Evolutionary conservation across 2,329 filamentous ascomycete species (phyloP), one percentile per base, ranked within the genome.

Genomic region (Hirsutella thompsonii): DNA sequence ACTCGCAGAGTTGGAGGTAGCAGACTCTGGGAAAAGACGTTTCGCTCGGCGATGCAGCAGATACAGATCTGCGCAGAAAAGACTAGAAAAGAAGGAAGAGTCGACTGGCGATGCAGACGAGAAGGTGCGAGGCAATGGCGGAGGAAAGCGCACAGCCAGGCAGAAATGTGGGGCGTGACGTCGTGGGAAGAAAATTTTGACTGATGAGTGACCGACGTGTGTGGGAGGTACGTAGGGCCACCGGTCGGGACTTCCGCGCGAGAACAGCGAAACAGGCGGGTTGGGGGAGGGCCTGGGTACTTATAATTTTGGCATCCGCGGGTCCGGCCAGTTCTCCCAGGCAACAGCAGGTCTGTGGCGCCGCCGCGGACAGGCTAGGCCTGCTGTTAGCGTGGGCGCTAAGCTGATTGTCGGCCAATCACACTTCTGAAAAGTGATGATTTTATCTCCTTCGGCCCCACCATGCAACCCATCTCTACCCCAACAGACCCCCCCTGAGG

Each of bases 161-260:
- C 40, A 39, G 43, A 43, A 52, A 50, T 47, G 56, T 53, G 56
- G 54, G 56, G 50, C 52, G 55, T 55, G 56, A 56, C 54, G 54
- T 57, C 50, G 50, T 51, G 39, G 46, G 46, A 45, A 39, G 53
- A 54, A 50, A 52, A 57, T 52, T 54, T 55, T 58, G 49, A 10
- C 11, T 18, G 14, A 4, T 21, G 53, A 44, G 51, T 58, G 63
- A 62, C 66, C 67, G 55, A 69, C 64, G 65, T 57, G 58, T 57
- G 58, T 58, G 61, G 62, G 56, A 60, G 60, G 58, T 69, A 67
- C 67, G 66, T 64, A 69, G 56, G 68, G 68, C 67, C 65, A 63
- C 66, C 61, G 66, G 67, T 73, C 68, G 68, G 66, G 62, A 67
- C 63, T 72, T 73, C 69, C 68, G 63, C 68, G 64, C 69, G 63